These are phyloP conservation scores for Linum trigynum DNA, from an alignment of 345 rosid genomes.

Conservation along the genomic window DNA sequence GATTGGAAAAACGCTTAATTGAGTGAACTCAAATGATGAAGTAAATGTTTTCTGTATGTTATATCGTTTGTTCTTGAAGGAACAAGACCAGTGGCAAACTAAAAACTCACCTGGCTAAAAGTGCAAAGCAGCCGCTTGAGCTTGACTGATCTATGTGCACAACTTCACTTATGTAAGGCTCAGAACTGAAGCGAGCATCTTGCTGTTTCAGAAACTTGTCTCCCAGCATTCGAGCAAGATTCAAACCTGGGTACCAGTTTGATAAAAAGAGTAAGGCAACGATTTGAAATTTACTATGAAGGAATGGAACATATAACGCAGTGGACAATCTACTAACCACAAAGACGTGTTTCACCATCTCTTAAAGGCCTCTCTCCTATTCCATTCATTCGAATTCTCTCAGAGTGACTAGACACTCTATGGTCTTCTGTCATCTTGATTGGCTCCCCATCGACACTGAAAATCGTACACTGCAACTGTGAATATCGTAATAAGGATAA, in stretches of 20 bases:
- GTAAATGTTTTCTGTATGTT: too few species aligned
- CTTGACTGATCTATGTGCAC: constrained; percentile 49
- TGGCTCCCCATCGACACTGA: constrained; percentile 65
- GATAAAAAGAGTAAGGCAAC: not conserved
- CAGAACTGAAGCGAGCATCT: constrained; percentile 74
- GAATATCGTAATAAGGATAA: constrained; percentile 11
- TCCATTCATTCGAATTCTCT: constrained; percentile 55
- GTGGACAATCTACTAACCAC: constrained; percentile 34
- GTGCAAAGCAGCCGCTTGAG: constrained; percentile 48
- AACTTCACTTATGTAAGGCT: constrained; percentile 71
- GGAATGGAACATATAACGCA: not conserved
- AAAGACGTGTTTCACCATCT: constrained; percentile 70
- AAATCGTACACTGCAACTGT: constrained; percentile 13
- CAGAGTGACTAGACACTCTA: constrained; percentile 57
- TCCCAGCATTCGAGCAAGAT: constrained; percentile 94
- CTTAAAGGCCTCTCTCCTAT: constrained; percentile 53
- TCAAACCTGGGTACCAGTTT: constrained; percentile 48
- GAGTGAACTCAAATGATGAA: not conserved
- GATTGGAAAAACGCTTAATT: not conserved
- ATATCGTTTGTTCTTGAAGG: too few species aligned
- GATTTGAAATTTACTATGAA: not conserved
- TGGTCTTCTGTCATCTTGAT: constrained; percentile 92
- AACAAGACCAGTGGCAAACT: not conserved
- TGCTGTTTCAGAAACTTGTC: constrained; percentile 90
- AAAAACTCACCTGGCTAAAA: constrained; percentile 67